Base-by-base conservation (phyloP, 2,329 filamentous ascomycete genomes). In the Trichophyton simii region DNA sequence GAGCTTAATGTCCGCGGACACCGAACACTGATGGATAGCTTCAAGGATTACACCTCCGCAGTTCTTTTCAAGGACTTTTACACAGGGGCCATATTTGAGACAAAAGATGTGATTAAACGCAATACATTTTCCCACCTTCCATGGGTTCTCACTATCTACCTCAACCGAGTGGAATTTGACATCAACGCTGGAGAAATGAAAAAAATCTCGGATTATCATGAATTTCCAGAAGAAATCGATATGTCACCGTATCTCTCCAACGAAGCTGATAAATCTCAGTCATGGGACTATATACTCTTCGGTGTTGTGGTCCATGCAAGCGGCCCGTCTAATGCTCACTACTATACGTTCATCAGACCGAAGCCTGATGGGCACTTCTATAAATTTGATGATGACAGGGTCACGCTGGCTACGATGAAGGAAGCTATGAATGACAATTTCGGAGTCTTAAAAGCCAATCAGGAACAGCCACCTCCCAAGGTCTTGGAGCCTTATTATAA, bases 51-150 rank as follows among this genome's bases (percentile, higher is more conserved):
- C 72, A 87, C 97, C 75, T 95, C 91, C 34, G 87, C 99, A 74
- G 91, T 97, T 66, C 94, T 94, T 46, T 94, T 99, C 72, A 99
- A 99, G 78, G 95, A 97, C 73, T 99, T 99, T 72, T 92, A 90
- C 73, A 94, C 94, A 1, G 87, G 87, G 55, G 88, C 95, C 67
- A 85, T 92, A 57, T 87, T 89, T 76, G 94, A 92, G 68, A 81
- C 97, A 46, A 94, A 99, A 72, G 95, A 99, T 72, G 94, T 94
- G 59, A 91, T 90, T 78, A 99, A 97, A 75, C 94, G 94, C 60
- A 92, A 96, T 66, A 96, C 97, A 64, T 99, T 99, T 72, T 89
- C 91, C 31, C 66, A 55, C 22, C 63, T 67, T 54, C 65, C 66
- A 31, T 63, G 60, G 6, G 66, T 67, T 36, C 57, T 67, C 28